Conservation (phyloP, 2,329 filamentous ascomycete genomes). For the Colletotrichum simmondsii region DNA sequence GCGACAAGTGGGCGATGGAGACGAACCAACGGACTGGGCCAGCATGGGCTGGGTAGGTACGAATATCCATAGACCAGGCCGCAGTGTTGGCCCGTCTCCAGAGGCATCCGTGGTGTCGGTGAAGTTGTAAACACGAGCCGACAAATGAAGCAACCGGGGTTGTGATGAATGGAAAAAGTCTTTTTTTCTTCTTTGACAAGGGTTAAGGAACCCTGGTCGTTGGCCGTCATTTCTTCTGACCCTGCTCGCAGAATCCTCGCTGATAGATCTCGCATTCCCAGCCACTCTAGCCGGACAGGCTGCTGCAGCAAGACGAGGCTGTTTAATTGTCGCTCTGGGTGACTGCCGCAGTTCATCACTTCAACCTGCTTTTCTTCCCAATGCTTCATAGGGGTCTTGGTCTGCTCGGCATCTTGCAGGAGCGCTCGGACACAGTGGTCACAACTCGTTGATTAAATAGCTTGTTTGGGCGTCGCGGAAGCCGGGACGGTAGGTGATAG, state of each 20-base stretch:
- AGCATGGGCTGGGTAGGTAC: conserved; percentile 7
- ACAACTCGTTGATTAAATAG: conserved; percentile 5
- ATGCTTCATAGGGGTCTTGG: conserved; percentile 1
- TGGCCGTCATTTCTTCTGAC: conserved; percentile 13
- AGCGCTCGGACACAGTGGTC: conserved; percentile 24
- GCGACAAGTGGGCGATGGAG: conserved; percentile 24
- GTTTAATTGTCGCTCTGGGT: neutral
- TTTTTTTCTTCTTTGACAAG: neutral
- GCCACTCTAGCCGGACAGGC: neutral
- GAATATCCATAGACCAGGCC: neutral
- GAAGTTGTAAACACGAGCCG: conserved; percentile 29
- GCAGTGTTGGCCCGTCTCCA: conserved; percentile 24
- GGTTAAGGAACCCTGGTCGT: conserved; percentile 5
- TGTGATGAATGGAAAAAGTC: conserved; percentile 19
- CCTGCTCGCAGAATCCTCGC: neutral
- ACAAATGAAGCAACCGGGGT: conserved; percentile 31
- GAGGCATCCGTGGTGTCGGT: conserved; percentile 29
- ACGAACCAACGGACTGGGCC: conserved; percentile 32
- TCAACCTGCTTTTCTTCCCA: neutral
- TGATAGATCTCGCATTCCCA: neutral
- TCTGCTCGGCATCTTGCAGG: conserved; percentile 1
- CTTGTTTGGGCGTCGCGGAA: conserved; percentile 23
- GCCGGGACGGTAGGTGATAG: conserved; percentile 27
- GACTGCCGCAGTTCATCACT: neutral
- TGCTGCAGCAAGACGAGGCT: neutral